phyloP scores from a whole-genome alignment of 768 basidiomycete species.

The Mycena rebaudengoi region DNA sequence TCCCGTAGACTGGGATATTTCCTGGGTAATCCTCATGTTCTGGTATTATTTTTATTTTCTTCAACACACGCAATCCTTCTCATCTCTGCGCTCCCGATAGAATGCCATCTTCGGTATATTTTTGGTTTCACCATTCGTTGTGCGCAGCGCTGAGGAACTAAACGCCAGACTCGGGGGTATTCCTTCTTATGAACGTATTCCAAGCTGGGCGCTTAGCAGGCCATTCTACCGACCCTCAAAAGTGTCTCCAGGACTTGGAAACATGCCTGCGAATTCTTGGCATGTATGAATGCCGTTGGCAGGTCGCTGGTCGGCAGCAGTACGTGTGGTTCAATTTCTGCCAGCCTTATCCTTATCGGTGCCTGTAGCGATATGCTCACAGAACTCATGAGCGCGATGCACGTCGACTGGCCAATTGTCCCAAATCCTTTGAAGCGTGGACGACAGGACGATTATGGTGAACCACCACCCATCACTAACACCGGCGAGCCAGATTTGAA shows the following conservation, averaged over 20 bases:
- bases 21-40: slow-evolving; percentile 16
- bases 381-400: slow-evolving; percentile 22
- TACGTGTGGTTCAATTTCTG: neutral
- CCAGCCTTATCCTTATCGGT: neutral
- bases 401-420: neutral
- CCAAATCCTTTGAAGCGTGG: slow-evolving; percentile 20
- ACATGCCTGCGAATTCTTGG: slow-evolving; percentile 18
- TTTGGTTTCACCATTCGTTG: too few species aligned
- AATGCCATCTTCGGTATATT: slow-evolving; percentile 15
- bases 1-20: slow-evolving; percentile 9
- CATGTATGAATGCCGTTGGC: slow-evolving; percentile 20
- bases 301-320: slow-evolving; percentile 25
- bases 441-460: neutral
- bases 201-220: slow-evolving; percentile 20
- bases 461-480: neutral
- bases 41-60: neutral
- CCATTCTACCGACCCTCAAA: slow-evolving; percentile 10
- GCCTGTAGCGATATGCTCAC: slow-evolving; percentile 18
- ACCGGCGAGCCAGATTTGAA: neutral
- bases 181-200: slow-evolving; percentile 15
- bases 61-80: neutral
- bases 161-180: too few species aligned
- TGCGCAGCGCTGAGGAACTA: too few species aligned
- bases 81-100: neutral
- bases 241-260: slow-evolving; percentile 24